Base-by-base conservation (phyloP, 129 eudicot species). In the Artemisia annua region DNA sequence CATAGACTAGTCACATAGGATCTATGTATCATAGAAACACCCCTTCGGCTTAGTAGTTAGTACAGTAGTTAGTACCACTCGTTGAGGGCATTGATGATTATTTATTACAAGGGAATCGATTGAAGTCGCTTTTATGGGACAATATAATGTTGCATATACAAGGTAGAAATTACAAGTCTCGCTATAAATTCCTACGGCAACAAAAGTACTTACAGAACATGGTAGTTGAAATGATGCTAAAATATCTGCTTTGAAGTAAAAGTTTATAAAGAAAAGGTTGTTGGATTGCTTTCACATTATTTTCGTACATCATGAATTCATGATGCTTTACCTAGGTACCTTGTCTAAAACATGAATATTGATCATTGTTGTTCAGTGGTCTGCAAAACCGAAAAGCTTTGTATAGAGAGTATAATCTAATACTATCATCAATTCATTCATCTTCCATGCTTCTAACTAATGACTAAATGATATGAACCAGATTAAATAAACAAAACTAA, bases 291-390 rank as follows among this genome's bases (percentile, higher is more conserved):
- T 24, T 50, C 48, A 1, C 3, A 68, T 22, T 24, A 68, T 28
- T 7, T 51, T n/a, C 73, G 22, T 50, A 26, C n/a, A 7, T 68
- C 73, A 11, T 51, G 63, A 69, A n/a, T n/a, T n/a, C n/a, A n/a
- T n/a, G n/a, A n/a, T 69, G 28, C 39, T 56, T 30, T 28, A 52
- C 30, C 1, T 69, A 52, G 73, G 11, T 28, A 51, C 17, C 44
- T 39, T 39, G 44, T 39, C 9, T 39, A 39, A 7, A n/a, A n/a
- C 0, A 39, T 6, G 9, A 39, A 39, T 39, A 6, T 35, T 8
- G 43, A 28, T 26, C 28, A 51, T 50, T 22, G n/a, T 11, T 66
- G 32, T 48, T 11, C 72, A 49, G 9, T 24, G 7, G 17, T 51
- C 32, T 16, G n/a, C 24, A 2, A 24, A 26, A 24, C 3, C 19